phyloP scores from a whole-genome alignment of 2,329 filamentous ascomycete genomes.

The Trichoderma sp. region DNA sequence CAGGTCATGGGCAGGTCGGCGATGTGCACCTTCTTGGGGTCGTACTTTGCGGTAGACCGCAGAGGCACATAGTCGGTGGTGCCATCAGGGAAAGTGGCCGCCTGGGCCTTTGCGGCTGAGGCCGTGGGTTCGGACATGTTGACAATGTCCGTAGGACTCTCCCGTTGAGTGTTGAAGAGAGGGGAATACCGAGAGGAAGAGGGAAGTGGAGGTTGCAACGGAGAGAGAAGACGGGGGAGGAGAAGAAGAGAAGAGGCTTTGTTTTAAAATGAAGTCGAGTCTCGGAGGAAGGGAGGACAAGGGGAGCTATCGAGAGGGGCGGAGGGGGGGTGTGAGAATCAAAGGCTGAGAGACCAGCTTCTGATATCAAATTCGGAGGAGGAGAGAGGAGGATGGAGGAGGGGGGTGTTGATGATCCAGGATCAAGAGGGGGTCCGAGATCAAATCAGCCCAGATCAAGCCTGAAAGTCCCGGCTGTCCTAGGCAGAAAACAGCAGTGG shows the following conservation, averaged over 20 bases:
- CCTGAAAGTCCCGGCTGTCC: background rate
- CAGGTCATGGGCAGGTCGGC: conserved; percentile 76
- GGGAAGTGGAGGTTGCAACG: background rate
- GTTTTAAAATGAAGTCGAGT: background rate
- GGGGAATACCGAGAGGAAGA: background rate
- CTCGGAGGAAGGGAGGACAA: background rate
- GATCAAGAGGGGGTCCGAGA: background rate
- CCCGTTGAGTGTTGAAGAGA: background rate
- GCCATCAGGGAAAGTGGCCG: conserved; percentile 48
- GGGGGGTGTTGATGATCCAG: conserved; percentile 8
- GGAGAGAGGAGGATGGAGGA: background rate
- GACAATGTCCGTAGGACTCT: background rate
- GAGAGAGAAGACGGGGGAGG: background rate
- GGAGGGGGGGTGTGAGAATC: background rate
- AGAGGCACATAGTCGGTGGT: conserved; percentile 55
- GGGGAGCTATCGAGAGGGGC: background rate
- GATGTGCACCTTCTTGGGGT: conserved; percentile 75
- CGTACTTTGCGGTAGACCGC: conserved; percentile 42
- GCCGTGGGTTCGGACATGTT: conserved; percentile 39
- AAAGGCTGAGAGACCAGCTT: conserved; percentile 16
- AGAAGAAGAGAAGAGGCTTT: background rate
- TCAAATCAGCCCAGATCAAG: conserved; percentile 2
- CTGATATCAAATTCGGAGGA: background rate
- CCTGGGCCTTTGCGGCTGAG: conserved; percentile 38
- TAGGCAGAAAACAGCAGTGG: background rate